Evolutionary conservation across 768 basidiomycete species (phyloP), one percentile per base, ranked within the genome.

Genomic region (Lepiota subincarnata): DNA sequence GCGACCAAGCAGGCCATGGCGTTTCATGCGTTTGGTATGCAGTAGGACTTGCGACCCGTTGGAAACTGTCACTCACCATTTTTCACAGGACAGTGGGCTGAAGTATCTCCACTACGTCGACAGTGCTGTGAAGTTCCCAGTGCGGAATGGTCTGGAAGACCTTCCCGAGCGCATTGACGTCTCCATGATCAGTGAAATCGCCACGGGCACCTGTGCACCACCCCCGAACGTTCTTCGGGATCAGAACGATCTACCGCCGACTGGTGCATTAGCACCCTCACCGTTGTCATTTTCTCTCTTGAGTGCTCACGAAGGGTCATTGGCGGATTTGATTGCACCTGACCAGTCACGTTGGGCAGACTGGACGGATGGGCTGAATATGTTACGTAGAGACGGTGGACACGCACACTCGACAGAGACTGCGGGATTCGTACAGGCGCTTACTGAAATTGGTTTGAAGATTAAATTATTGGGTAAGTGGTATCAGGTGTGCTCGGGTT

Each of bases 281-380:
- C 82, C 84, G 0, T 73, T 89, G 19, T 89, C 89, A 3, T 93
- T 93, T 68, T 87, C 88, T 7, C 70, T 94, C 46, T 67, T 91
- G 48, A 85, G 80, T 53, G 75, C 81, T 6, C 82, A 78, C 60
- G 87, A 87, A 60, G 84, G 81, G 16, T 84, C 86, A 1, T 64
- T 92, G 53, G 89, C 87, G 3, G 88, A 92, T 64, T 80, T 86
- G 54, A 84, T 91, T 60, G 88, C 90, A 2, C 82, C 85, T 24
- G 83, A 92, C 66, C 78, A 81, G 48, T 82, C 84, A 14, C 75
- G 86, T 14, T 94, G 89, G 87, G 87, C 90, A 13, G 93, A 96
- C 70, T 96, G 93, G 93, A 91, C 91, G 2, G 93, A 96, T 66
- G 93, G 92, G 3, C 64, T 96, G 67, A 91, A 91, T 61, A 89